These are phyloP conservation scores for Rhodotorula mucilaginosa DNA, from an alignment of 1,284 basidiomycete species.

Conservation along the genomic window DNA sequence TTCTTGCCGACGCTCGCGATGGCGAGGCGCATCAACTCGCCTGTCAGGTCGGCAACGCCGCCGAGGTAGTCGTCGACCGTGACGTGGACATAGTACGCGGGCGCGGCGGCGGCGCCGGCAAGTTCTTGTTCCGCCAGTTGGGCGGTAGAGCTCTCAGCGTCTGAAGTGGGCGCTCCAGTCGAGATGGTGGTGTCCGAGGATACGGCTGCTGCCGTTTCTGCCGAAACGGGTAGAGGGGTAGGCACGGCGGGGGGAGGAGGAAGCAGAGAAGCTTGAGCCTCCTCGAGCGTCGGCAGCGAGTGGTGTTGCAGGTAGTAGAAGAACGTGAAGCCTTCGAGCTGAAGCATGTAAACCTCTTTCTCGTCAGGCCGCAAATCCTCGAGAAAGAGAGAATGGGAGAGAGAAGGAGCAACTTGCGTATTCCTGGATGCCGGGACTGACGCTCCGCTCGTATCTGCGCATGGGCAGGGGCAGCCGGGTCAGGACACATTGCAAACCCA, in stretches of 20 bases:
- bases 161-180: constrained; percentile 4
- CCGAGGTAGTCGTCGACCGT: constrained; percentile 81
- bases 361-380: not conserved
- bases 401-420: constrained; percentile 40
- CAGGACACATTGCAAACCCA: not conserved
- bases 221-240: not conserved
- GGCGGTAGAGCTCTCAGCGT: constrained; percentile 60
- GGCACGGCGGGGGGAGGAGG: constrained; percentile 3
- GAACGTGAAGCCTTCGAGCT: constrained; percentile 90
- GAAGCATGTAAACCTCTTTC: constrained; percentile 46
- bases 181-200: not conserved
- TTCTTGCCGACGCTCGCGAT: constrained; percentile 53
- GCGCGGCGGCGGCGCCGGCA: no score
- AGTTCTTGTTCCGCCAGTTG: not conserved
- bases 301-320: constrained; percentile 74
- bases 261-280: constrained; percentile 32
- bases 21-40: constrained; percentile 94
- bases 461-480: not conserved
- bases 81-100: constrained; percentile 21
- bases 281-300: constrained; percentile 54
- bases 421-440: constrained; percentile 49
- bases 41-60: constrained; percentile 88
- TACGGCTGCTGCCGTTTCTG: not conserved
- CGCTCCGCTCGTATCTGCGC: constrained; percentile 40
- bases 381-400: not conserved